These are phyloP conservation scores for Cotoneaster glaucophyllus DNA, from an alignment of 306 rosid genomes.

Conservation along the genomic window DNA sequence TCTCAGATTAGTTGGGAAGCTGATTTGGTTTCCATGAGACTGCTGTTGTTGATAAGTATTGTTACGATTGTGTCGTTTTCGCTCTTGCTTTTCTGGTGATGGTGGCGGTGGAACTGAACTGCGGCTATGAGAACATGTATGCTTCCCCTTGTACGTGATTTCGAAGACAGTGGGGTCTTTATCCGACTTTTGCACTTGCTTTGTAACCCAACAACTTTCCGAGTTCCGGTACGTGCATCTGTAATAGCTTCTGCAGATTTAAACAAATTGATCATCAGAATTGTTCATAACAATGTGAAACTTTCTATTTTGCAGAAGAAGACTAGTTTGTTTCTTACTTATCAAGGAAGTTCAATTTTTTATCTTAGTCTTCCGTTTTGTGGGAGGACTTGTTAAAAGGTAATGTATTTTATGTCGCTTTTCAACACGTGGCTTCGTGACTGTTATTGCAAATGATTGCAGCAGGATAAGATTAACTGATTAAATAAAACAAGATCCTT, in stretches of 20 bases:
- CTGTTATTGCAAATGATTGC: conserved; percentile 5
- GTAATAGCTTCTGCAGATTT: conserved; percentile 84
- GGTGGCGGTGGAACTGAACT: conserved; percentile 33
- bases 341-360: too few species aligned
- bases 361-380: neutral
- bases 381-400: neutral
- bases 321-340: neutral
- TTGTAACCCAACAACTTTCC: conserved; percentile 75
- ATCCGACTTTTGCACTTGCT: conserved; percentile 95
- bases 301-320: neutral
- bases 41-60: conserved; percentile 13
- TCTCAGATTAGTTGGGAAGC: conserved; percentile 16
- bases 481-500: neutral
- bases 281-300: neutral
- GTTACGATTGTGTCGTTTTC: conserved; percentile 16
- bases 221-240: conserved; percentile 86
- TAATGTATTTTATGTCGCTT: neutral
- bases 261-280: conserved; percentile 19
- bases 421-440: neutral
- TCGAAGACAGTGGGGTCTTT: conserved; percentile 69
- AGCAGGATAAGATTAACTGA: neutral
- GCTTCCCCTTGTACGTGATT: conserved; percentile 73
- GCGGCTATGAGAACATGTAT: conserved; percentile 63
- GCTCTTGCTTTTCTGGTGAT: conserved; percentile 57
- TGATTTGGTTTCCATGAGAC: conserved; percentile 19